A percentile compares a stretch with the other conserved stretches of the same genome.
Conservation (phyloP, 495 filamentous ascomycete genomes). For the Aspergillus hancockii region DNA sequence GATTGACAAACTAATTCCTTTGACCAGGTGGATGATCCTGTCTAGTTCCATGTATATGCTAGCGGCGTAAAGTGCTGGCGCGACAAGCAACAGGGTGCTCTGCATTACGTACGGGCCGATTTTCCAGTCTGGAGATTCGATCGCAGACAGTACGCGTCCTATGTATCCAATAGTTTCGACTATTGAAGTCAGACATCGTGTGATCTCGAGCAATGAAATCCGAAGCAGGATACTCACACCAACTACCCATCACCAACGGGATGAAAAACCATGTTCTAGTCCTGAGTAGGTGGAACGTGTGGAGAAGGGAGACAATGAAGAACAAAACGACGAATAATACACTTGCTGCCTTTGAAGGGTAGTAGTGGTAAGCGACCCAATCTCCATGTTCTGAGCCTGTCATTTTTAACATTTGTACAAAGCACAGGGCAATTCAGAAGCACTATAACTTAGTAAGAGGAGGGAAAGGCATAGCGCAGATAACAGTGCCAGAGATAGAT, state of each 20-base stretch:
- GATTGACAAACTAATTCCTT: constrained; percentile 38
- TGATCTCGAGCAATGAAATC: background rate
- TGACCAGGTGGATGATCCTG: constrained; percentile 43
- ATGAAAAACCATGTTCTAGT: constrained; percentile 54
- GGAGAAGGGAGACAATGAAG: constrained; percentile 31
- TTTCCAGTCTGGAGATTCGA: constrained; percentile 27
- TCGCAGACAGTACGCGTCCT: constrained; percentile 31
- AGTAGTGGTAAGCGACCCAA: constrained; percentile 47
- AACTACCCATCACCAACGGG: constrained; percentile 51
- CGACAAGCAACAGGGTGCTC: constrained; percentile 46
- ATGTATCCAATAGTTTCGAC: constrained; percentile 45
- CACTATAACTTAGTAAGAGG: background rate
- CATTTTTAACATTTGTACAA: constrained; percentile 1
- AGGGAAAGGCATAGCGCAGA: background rate
- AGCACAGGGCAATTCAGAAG: background rate
- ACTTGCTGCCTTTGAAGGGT: constrained; percentile 49
- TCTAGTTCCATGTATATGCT: constrained; percentile 60
- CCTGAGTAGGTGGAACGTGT: constrained; percentile 41
- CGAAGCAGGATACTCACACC: constrained; percentile 39
- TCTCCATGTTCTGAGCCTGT: constrained; percentile 7
- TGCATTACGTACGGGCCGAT: constrained; percentile 48
- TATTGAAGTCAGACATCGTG: constrained; percentile 5
- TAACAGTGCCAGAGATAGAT: background rate
- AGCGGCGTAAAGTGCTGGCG: constrained; percentile 53
- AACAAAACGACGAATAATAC: constrained; percentile 53